Conservation (phyloP, 2,329 filamentous ascomycete species). For the Purpureocillium lavendulum region DNA sequence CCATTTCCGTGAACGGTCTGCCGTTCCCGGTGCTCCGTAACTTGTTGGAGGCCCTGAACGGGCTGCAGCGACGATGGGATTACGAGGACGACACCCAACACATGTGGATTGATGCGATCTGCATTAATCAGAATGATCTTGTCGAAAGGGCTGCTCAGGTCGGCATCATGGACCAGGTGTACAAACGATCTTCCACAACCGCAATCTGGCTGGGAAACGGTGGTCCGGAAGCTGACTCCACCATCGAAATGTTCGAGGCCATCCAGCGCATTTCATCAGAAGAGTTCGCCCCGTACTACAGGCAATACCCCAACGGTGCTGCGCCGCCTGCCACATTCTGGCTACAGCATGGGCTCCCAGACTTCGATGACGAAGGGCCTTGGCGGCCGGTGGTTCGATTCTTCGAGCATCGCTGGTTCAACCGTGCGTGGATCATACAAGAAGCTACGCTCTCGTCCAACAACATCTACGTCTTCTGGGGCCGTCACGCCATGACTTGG, state of each 20-base stretch:
- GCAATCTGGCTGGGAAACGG: conserved; percentile 9
- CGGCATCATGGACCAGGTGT: conserved; percentile 10
- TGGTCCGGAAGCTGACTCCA: not conserved
- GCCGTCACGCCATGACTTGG: conserved; percentile 5
- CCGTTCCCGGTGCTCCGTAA: not conserved
- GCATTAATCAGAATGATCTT: conserved; percentile 8
- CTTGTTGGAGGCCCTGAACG: not conserved
- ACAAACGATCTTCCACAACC: conserved; percentile 7
- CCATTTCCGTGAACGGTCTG: not conserved
- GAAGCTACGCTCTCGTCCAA: conserved; percentile 7
- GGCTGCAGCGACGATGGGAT: not conserved
- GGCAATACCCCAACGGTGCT: conserved; percentile 1
- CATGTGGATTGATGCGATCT: conserved; percentile 10
- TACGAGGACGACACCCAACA: conserved; percentile 1
- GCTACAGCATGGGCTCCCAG: not conserved
- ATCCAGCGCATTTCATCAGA: conserved; percentile 1
- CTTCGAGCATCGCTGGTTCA: conserved; percentile 9
- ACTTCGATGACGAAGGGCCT: not conserved
- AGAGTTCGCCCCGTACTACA: conserved; percentile 1
- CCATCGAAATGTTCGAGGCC: not conserved
- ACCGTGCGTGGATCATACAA: conserved; percentile 10
- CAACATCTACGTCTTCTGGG: conserved; percentile 8
- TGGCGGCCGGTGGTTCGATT: conserved; percentile 8
- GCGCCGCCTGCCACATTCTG: not conserved
- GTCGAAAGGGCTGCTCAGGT: conserved; percentile 7